Conservation (phyloP, 768 basidiomycete species). For the Tremella fuciformis region DNA sequence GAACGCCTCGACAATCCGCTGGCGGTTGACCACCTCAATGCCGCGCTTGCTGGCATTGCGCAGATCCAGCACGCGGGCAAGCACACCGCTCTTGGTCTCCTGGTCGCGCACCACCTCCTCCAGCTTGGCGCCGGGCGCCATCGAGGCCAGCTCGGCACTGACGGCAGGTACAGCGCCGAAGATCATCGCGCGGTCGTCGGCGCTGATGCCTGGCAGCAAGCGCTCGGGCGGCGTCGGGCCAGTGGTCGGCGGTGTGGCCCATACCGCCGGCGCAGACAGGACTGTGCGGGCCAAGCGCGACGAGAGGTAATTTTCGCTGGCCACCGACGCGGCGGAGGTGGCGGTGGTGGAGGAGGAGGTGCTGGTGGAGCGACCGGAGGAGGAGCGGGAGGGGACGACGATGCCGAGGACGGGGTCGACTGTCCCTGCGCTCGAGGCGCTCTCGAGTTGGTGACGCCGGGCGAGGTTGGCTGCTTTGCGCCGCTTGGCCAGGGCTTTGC, state of each 20-base stretch:
- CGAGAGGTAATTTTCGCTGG: conserved; percentile 24
- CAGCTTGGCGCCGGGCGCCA: conserved; percentile 28
- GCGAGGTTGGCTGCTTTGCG: conserved; percentile 16
- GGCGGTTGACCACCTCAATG: conserved; percentile 81
- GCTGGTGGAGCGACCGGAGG: background rate
- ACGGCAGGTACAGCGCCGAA: conserved; percentile 67
- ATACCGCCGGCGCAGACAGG: background rate
- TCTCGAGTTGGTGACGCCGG: background rate
- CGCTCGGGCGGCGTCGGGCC: conserved; percentile 14
- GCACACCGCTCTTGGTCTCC: conserved; percentile 49
- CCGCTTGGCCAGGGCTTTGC: conserved; percentile 18
- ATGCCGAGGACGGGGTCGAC: conserved; percentile 71
- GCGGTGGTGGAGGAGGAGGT: background rate
- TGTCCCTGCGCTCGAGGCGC: background rate
- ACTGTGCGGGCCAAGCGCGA: conserved; percentile 7
- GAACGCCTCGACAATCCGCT: conserved; percentile 73
- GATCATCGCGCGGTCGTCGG: conserved; percentile 60
- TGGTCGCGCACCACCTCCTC: conserved; percentile 52
- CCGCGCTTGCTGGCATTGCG: conserved; percentile 81
- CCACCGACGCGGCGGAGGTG: conserved; percentile 26
- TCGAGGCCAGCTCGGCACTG: conserved; percentile 48
- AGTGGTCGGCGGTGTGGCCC: background rate
- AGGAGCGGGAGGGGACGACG: conserved; percentile 54
- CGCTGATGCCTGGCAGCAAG: conserved; percentile 29
- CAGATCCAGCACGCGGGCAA: conserved; percentile 74